Evolutionary conservation across 768 basidiomycete species (phyloP), one percentile per base, ranked within the genome.

Genomic region (Cystobasidium tubakii): DNA sequence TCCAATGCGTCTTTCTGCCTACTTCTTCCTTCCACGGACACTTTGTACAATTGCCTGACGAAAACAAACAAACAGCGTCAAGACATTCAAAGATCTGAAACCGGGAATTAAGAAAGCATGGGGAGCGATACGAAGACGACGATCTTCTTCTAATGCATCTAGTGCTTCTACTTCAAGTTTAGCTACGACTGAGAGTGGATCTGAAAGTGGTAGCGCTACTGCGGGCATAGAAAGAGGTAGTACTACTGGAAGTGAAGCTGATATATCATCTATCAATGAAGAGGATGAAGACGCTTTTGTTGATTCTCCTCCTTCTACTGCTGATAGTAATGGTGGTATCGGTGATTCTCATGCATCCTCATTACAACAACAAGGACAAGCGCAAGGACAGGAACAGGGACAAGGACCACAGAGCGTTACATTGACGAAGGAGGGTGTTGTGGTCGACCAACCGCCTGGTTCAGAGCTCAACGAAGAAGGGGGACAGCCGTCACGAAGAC

Each of bases 11-110:
- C n/a, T n/a, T n/a, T n/a, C n/a, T n/a, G n/a, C n/a, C n/a, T n/a
- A n/a, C n/a, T n/a, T n/a, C n/a, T n/a, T n/a, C n/a, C n/a, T n/a
- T n/a, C n/a, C n/a, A n/a, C n/a, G n/a, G n/a, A n/a, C n/a, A n/a
- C n/a, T n/a, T n/a, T n/a, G n/a, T n/a, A n/a, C n/a, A n/a, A n/a
- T n/a, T n/a, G n/a, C n/a, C n/a, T n/a, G n/a, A n/a, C n/a, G n/a
- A n/a, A n/a, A n/a, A n/a, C n/a, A n/a, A n/a, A n/a, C n/a, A 34
- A 36, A n/a, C 69, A 71, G 69, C 55, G 69, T 71, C 17, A 71
- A 71, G 36, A 71, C 69, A 23, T 53, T 71, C 17, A 36, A 71
- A 36, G 69, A 71, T 36, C 4, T 71, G 3, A 71, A 71, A 44
- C 69, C 69, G 1, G 69, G 69, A 36, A 31, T 71, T 17, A 71